Evolutionary conservation across 768 basidiomycete genomes (phyloP), one percentile per base, ranked within the genome.

Genomic region (Polyporus arcularius): DNA sequence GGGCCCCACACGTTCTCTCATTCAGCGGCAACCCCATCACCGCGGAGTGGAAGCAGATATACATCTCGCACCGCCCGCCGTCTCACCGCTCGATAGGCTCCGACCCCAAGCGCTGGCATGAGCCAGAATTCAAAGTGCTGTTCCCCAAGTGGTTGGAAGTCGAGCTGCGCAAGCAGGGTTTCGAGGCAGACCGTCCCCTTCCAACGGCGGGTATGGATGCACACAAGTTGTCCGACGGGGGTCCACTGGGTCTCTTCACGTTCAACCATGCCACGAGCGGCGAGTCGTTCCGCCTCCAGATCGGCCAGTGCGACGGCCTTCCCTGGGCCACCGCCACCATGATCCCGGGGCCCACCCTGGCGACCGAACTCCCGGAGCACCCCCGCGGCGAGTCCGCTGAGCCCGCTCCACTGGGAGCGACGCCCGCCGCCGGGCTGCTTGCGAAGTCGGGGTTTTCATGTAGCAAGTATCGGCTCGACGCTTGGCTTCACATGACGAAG

Each of bases 1-100:
- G 56, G 56, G 56, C 57, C 18, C 56, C 51, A 30, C 53, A 57
- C 53, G 47, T 53, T 4, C 61, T 62, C 46, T 54, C 61, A 18
- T 49, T 43, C 41, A 53, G 47, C 41, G 39, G 21, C 40, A 26
- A 39, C 18, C 47, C 56, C 10, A 57, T 62, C 56, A 30, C 42
- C 41, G 61, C 53, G 39, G 52, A 26, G 45, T 62, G 61, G 61
- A 42, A 62, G 52, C 51, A 31, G 31, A 46, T 62, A 15, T 62
- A 62, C 47, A 58, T 62, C 52, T 49, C 46, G 12, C 61, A 62
- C 35, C 56, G 61, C 5, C 41, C 61, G 47, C 53, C 61, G 11
- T 62, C 61, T 30, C 61, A 52, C 47, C 26, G 47, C 6, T 57
- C 61, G 10, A 5, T 32, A 21, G 6, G 3, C 16, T 16, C 35